These are phyloP conservation scores for Neurospora sp. DNA, from an alignment of 495 filamentous ascomycete genomes.

Conservation along the genomic window DNA sequence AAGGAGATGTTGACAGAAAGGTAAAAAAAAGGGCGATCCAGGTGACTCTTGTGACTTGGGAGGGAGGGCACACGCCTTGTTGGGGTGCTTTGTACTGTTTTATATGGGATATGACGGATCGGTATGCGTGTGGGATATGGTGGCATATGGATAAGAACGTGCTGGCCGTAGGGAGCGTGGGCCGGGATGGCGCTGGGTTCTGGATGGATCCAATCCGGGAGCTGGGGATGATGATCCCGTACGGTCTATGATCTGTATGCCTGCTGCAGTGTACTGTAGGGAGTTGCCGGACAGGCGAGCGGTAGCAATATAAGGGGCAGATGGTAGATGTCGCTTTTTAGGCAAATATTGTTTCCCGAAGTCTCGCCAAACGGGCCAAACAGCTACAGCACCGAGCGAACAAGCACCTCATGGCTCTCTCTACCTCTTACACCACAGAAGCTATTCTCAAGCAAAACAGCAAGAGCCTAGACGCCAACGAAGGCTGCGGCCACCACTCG, in stretches of 20 bases:
- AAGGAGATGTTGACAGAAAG: background rate
- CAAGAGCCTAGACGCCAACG: background rate
- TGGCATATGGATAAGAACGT: background rate
- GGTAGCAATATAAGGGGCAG: background rate
- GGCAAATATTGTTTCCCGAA: background rate
- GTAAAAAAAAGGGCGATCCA: constrained; percentile 1
- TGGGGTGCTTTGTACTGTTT: background rate
- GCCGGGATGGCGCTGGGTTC: background rate
- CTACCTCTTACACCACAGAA: background rate
- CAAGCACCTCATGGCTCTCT: background rate
- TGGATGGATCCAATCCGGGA: background rate
- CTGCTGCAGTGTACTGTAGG: background rate
- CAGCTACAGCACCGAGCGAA: background rate
- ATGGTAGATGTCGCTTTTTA: background rate
- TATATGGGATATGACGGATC: background rate
- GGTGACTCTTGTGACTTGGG: constrained; percentile 1
- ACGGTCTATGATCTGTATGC: background rate
- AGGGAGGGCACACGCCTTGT: background rate
- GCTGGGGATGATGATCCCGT: background rate
- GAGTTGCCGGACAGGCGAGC: background rate
- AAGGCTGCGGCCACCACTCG: background rate
- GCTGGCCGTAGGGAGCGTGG: background rate
- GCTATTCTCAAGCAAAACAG: no score
- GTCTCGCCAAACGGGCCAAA: background rate
- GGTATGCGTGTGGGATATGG: background rate